Evolutionary conservation across 768 basidiomycete genomes (phyloP), one percentile per base, ranked within the genome.

Genomic region (Kondoa malvinella): DNA sequence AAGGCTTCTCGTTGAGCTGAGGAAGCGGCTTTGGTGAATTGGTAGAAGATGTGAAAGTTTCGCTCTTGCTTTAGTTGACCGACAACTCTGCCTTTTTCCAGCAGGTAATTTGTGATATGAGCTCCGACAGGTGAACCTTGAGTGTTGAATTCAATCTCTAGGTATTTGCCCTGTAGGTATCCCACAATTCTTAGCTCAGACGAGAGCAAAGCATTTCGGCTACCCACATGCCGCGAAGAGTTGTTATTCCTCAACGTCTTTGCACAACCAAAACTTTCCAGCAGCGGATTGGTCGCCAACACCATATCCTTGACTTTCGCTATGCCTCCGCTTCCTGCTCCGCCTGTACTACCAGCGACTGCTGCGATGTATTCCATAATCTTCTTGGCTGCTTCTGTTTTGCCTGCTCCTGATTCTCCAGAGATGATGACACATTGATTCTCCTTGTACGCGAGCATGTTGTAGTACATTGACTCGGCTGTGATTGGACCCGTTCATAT

Each of bases 281-380:
- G 80, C 57, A 99, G 78, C 21, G 95, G 95, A 76, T 99, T 99
- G 4, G 95, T 97, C 12, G 95, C 95, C 61, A 99, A 81, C 21
- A 99, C 95, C 95, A 99, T 99, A 76, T 97, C 92, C 80, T 97
- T 96, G 77, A 97, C 92, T 77, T 94, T 87, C 77, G 95, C 89
- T 68, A 97, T 97, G 27, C 73, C 60, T 62, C 73, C n/a, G 71
- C 27, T 83, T 87, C 76, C 67, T 12, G 26, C 40, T 21, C 64
- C 64, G 15, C 67, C 67, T 1, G n/a, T 12, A 8, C 71, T 73
- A 60, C 90, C 89, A 17, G 90, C 91, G 0, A 97, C 95, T 12
- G 89, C 95, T 17, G 95, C 95, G 73, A 99, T 94, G 75, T 99
- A 99, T 77, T 96, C 92, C 95, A 99, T 99, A 78, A 99, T 97